Conservation (phyloP, 805 yeast species). For the Lipomyces sp. region DNA sequence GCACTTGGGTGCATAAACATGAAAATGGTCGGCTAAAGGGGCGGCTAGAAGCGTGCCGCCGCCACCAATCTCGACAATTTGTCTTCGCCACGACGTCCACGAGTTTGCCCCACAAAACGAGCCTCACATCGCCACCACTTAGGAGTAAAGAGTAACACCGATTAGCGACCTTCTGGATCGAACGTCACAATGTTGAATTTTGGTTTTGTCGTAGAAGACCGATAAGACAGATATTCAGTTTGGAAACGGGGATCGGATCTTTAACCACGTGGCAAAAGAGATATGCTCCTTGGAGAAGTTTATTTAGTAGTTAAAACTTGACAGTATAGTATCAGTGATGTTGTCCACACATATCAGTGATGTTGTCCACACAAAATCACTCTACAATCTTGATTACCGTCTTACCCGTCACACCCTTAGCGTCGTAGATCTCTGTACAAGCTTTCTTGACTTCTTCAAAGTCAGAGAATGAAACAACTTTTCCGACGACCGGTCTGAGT, state of each 20-base stretch:
- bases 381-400: conserved; percentile 25
- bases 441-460: conserved; percentile 27
- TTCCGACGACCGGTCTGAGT: conserved; percentile 31
- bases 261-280: neutral
- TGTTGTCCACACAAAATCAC: neutral
- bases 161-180: neutral
- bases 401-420: conserved; percentile 36
- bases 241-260: neutral
- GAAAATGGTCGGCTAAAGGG: neutral
- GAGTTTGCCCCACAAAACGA: conserved; percentile 4
- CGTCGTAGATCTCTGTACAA: conserved; percentile 23
- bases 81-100: neutral
- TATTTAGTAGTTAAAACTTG: too few relatives aligned
- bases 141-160: neutral
- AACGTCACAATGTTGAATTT: too few relatives aligned
- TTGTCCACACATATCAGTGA: neutral
- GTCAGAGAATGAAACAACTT: conserved; percentile 18
- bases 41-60: neutral
- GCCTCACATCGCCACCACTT: conserved; percentile 4
- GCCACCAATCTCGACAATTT: neutral
- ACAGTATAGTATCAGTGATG: too few relatives aligned
- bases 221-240: neutral
- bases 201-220: neutral
- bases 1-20: neutral
- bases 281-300: too few relatives aligned